Evolutionary conservation across 108 stramenopile species (phyloP).

Genomic region (Stephanodiscus minutulus): DNA sequence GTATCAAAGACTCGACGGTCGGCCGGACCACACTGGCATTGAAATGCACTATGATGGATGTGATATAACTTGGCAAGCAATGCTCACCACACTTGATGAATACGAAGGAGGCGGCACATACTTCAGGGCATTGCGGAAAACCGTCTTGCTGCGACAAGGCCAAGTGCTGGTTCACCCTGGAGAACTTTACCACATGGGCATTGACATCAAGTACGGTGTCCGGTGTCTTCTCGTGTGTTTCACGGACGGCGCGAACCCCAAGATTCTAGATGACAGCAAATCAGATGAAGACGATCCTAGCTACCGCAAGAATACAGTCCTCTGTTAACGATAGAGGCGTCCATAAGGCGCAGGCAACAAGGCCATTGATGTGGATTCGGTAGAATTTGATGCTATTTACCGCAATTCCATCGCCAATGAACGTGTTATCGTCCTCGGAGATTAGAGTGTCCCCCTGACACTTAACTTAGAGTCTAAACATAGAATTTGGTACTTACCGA

Average conservation of each 20-base stretch:
- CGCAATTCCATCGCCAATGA: too few relatives aligned
- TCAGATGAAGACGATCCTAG: slow-evolving; percentile 28
- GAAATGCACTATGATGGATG: slow-evolving; percentile 71
- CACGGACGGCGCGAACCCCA: slow-evolving; percentile 52
- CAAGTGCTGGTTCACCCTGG: slow-evolving; percentile 58
- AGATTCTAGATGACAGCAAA: slow-evolving; percentile 45
- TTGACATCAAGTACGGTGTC: slow-evolving; percentile 53
- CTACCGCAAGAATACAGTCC: slow-evolving; percentile 41
- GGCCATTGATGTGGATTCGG: too few relatives aligned
- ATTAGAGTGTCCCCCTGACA: too few relatives aligned
- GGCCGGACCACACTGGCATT: slow-evolving; percentile 52
- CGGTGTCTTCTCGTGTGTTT: slow-evolving; percentile 51
- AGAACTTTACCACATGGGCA: slow-evolving; percentile 58
- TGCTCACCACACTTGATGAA: slow-evolving; percentile 46
- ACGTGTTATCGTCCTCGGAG: too few relatives aligned
- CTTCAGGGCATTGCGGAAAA: slow-evolving; percentile 55
- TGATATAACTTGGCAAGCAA: slow-evolving; percentile 29
- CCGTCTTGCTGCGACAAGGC: slow-evolving; percentile 48
- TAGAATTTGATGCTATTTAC: too few relatives aligned
- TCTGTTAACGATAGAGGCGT: too few relatives aligned
- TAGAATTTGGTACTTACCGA: too few relatives aligned
- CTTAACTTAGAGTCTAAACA: too few relatives aligned
- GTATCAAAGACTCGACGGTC: slow-evolving; percentile 45
- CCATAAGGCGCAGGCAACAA: too few relatives aligned
- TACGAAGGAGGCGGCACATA: slow-evolving; percentile 64